Percentiles rank a stretch among this genome's conserved stretches.
Evolutionary conservation across 2,329 filamentous ascomycete species (phyloP).

Genomic region (Fusarium avenaceum): DNA sequence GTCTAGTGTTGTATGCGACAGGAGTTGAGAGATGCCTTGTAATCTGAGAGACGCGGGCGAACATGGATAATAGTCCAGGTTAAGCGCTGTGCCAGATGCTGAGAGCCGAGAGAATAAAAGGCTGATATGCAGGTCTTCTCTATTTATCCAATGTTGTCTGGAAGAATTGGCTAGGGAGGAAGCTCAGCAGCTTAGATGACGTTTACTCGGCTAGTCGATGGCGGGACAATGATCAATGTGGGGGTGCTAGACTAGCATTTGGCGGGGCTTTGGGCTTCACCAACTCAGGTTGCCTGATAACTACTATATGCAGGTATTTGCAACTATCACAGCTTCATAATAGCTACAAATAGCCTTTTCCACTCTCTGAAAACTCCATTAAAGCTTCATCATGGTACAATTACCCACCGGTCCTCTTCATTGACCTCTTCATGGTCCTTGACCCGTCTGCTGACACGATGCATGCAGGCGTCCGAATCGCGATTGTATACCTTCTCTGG

Average conservation of each 20-base stretch:
- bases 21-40: conserved; percentile 72
- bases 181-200: conserved; percentile 36
- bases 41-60: conserved; percentile 80
- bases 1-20: conserved; percentile 53
- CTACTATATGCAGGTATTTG: neutral
- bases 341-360: conserved; percentile 8
- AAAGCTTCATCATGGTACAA: conserved; percentile 37
- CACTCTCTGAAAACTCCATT: neutral
- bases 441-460: conserved; percentile 30
- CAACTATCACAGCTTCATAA: conserved; percentile 10
- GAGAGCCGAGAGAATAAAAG: conserved; percentile 6
- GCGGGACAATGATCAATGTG: conserved; percentile 26
- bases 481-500: conserved; percentile 92
- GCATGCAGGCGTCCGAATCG: conserved; percentile 75
- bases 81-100: conserved; percentile 13
- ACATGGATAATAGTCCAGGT: conserved; percentile 67
- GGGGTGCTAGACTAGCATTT: conserved; percentile 30
- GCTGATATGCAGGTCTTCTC: conserved; percentile 16
- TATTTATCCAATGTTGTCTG: conserved; percentile 23
- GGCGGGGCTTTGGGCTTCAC: conserved; percentile 32
- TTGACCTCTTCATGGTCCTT: neutral
- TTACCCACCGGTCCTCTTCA: neutral
- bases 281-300: conserved; percentile 33
- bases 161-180: conserved; percentile 7
- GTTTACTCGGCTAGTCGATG: conserved; percentile 33